Percentiles rank a stretch among this genome's conserved stretches.
Evolutionary conservation across 768 basidiomycete species (phyloP).

Genomic region (Lactifluus piperatus): DNA sequence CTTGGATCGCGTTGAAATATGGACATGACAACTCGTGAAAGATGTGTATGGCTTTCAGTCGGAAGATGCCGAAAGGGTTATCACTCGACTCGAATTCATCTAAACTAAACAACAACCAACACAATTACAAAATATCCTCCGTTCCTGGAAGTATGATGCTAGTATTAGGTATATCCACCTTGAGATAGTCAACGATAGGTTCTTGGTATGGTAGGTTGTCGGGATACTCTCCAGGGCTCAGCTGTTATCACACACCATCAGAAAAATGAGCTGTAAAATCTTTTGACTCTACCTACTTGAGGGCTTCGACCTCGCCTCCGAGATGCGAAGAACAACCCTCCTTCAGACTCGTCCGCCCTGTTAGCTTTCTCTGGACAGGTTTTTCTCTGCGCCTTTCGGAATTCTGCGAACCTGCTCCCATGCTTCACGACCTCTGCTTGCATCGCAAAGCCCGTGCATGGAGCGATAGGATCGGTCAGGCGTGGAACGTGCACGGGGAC

Average conservation of each 20-base stretch:
- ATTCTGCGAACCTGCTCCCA: conserved; percentile 2
- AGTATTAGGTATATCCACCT: conserved; percentile 15
- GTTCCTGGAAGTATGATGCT: conserved; percentile 6
- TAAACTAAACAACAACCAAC: not conserved
- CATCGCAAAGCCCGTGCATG: conserved; percentile 16
- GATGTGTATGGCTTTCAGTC: not conserved
- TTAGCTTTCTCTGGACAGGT: not conserved
- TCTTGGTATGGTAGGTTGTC: not conserved
- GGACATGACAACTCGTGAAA: conserved; percentile 13
- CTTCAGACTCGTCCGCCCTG: not conserved
- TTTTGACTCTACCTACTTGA: not conserved
- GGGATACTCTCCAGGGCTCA: not conserved
- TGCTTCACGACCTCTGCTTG: conserved; percentile 17
- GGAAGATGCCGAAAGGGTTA: conserved; percentile 9
- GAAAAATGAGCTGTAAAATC: too few relatives aligned
- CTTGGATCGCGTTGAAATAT: conserved; percentile 92
- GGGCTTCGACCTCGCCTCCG: not conserved
- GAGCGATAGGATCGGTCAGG: conserved; percentile 17
- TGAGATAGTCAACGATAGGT: conserved; percentile 11
- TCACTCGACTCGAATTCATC: too few relatives aligned
- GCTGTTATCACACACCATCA: not conserved
- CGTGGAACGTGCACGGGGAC: conserved; percentile 11
- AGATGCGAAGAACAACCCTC: conserved; percentile 16
- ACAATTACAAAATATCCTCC: not conserved
- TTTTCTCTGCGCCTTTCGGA: conserved; percentile 4